These are phyloP conservation scores for Trypanosoma boissoni DNA, from an alignment of 208 protist species.

Conservation along the genomic window DNA sequence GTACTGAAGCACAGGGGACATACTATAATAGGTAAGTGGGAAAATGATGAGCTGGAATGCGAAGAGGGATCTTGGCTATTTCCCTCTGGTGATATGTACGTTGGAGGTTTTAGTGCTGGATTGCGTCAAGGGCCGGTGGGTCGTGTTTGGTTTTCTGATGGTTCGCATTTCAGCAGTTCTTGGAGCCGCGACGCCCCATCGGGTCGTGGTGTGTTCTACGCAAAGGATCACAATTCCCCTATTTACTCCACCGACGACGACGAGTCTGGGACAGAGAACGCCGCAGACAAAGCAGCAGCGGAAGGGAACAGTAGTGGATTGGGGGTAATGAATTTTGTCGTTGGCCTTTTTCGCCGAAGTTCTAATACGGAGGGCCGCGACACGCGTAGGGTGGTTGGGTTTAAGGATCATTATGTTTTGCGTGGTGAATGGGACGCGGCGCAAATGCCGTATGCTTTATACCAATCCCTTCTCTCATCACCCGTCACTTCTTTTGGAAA, in stretches of 20 bases:
- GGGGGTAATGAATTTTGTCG: conserved; percentile 19
- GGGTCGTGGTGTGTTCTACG: conserved; percentile 59
- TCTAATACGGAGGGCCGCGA: conserved; percentile 4
- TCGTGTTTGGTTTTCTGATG: conserved; percentile 63
- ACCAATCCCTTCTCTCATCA: conserved; percentile 10
- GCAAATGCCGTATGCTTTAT: conserved; percentile 9
- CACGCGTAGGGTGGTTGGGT: conserved; percentile 4
- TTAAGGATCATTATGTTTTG: conserved; percentile 25
- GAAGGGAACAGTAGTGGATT: conserved; percentile 1
- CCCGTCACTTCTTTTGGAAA: background rate
- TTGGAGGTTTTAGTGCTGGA: conserved; percentile 57
- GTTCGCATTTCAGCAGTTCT: conserved; percentile 60
- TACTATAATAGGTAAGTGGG: conserved; percentile 70
- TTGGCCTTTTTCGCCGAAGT: conserved; percentile 16
- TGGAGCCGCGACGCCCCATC: conserved; percentile 60
- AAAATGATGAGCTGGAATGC: conserved; percentile 55
- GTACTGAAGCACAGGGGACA: conserved; percentile 56
- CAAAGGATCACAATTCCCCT: conserved; percentile 44
- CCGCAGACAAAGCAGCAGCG: background rate
- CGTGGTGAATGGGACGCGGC: conserved; percentile 17
- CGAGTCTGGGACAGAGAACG: background rate
- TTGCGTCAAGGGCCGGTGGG: conserved; percentile 26
- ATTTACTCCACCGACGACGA: conserved; percentile 30
- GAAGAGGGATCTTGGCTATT: conserved; percentile 62
- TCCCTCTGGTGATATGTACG: conserved; percentile 71